These are phyloP conservation scores for Sambucus nigra DNA, from an alignment of 129 eudicot species.

Conservation along the genomic window DNA sequence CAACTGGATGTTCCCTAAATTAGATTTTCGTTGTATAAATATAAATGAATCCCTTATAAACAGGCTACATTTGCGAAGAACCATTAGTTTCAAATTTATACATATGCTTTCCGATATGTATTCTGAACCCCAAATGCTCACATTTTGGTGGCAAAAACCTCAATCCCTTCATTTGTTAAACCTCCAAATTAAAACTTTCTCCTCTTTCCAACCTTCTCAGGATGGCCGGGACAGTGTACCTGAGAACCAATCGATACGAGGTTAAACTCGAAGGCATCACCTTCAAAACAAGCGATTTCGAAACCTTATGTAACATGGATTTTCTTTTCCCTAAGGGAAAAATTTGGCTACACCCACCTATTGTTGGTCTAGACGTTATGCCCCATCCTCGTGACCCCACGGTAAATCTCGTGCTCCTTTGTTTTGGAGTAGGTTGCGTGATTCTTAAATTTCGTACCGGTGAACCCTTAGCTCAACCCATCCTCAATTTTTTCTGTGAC, in stretches of 20 bases:
- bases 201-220: too few relatives aligned
- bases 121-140: not conserved
- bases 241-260: constrained; percentile 39
- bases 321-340: constrained; percentile 37
- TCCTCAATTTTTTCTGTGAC: constrained; percentile 28
- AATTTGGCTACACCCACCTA: constrained; percentile 28
- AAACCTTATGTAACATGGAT: constrained; percentile 34
- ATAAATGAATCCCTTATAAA: not conserved
- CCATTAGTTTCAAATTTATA: not conserved
- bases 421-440: constrained; percentile 45
- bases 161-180: too few relatives aligned
- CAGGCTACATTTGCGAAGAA: constrained; percentile 7
- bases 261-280: constrained; percentile 49
- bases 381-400: constrained; percentile 44
- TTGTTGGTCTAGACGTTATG: constrained; percentile 48
- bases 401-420: constrained; percentile 25
- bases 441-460: constrained; percentile 30
- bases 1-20: too few relatives aligned
- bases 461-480: constrained; percentile 22
- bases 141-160: constrained; percentile 1
- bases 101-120: not conserved
- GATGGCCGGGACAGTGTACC: constrained; percentile 42
- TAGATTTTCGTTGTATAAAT: too few relatives aligned
- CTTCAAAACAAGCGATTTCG: constrained; percentile 34
- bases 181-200: too few relatives aligned